These are phyloP conservation scores for Nemania serpens DNA, from an alignment of 2,329 filamentous ascomycete species.

Conservation along the genomic window DNA sequence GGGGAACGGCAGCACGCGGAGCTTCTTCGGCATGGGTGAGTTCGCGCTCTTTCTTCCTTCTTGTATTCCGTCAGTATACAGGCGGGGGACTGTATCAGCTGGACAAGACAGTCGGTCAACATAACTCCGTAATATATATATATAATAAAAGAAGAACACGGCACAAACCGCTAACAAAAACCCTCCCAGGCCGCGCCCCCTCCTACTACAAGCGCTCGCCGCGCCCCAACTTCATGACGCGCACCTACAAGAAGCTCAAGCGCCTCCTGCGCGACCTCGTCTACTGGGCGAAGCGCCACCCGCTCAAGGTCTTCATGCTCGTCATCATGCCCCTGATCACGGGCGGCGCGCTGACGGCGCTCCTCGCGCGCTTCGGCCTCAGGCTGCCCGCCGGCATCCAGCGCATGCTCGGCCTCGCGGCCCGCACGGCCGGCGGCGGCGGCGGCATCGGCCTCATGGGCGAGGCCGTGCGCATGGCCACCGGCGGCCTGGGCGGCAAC, in stretches of 20 bases:
- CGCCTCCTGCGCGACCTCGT: conserved; percentile 79
- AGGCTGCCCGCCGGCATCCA: conserved; percentile 69
- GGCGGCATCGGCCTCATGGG: conserved; percentile 56
- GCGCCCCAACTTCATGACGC: conserved; percentile 76
- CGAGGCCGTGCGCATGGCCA: conserved; percentile 61
- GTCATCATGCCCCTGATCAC: conserved; percentile 87
- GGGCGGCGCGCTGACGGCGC: conserved; percentile 77
- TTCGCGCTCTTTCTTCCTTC: conserved; percentile 1
- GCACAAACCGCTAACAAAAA: conserved; percentile 10
- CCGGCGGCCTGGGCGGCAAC: conserved; percentile 38
- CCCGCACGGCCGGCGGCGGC: conserved; percentile 53
- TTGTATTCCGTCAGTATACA: neutral
- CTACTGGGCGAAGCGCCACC: conserved; percentile 81
- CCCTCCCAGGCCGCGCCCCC: conserved; percentile 57
- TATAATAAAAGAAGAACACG: neutral
- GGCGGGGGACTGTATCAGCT: neutral
- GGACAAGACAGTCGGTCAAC: neutral
- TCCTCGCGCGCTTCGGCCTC: conserved; percentile 80
- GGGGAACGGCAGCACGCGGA: conserved; percentile 40
- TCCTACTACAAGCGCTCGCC: conserved; percentile 81
- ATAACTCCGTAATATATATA: neutral
- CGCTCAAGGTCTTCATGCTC: conserved; percentile 83
- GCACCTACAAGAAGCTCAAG: conserved; percentile 75
- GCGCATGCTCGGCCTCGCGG: conserved; percentile 60
- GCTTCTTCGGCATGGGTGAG: conserved; percentile 42